Percentiles rank a stretch among this genome's conserved stretches.
phyloP scores from a whole-genome alignment of 371 early-diverging fungal species.

The Funneliformis caledonium region DNA sequence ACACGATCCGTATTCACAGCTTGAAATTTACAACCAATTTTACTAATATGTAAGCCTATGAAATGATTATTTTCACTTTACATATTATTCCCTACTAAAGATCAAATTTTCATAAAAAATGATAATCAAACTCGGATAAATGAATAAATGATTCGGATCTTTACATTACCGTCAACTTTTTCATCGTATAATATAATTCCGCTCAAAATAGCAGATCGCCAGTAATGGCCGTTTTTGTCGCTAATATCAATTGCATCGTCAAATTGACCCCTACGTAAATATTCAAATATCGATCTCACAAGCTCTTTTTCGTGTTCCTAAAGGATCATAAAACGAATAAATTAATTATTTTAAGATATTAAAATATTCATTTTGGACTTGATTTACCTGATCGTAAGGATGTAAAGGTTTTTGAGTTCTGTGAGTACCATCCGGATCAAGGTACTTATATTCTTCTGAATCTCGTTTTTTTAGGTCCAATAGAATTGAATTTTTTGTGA shows the following conservation, averaged over 20 bases:
- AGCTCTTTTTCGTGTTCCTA: constrained; percentile 38
- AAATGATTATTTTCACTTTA: not conserved
- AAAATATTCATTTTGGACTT: not conserved
- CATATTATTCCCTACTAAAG: not conserved
- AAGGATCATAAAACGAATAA: not conserved
- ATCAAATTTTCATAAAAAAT: not conserved
- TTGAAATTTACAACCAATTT: not conserved
- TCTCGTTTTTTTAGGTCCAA: not conserved
- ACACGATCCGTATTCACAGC: not conserved
- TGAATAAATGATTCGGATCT: not conserved
- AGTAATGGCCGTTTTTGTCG: constrained; percentile 36
- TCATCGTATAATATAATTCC: constrained; percentile 23
- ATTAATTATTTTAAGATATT: not conserved
- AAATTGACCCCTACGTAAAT: constrained; percentile 39
- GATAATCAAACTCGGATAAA: not conserved
- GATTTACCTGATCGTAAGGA: constrained; percentile 30
- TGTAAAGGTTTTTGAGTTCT: not conserved
- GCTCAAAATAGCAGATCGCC: constrained; percentile 38
- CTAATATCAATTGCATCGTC: constrained; percentile 37
- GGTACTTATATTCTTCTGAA: not conserved
- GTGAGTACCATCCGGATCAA: constrained; percentile 38
- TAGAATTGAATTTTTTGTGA: not conserved
- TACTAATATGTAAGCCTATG: not conserved
- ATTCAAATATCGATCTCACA: constrained; percentile 38
- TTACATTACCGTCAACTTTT: constrained; percentile 12